Evolutionary conservation across 768 basidiomycete species (phyloP).

Genomic region (Porphyrellus cyaneotinctus): DNA sequence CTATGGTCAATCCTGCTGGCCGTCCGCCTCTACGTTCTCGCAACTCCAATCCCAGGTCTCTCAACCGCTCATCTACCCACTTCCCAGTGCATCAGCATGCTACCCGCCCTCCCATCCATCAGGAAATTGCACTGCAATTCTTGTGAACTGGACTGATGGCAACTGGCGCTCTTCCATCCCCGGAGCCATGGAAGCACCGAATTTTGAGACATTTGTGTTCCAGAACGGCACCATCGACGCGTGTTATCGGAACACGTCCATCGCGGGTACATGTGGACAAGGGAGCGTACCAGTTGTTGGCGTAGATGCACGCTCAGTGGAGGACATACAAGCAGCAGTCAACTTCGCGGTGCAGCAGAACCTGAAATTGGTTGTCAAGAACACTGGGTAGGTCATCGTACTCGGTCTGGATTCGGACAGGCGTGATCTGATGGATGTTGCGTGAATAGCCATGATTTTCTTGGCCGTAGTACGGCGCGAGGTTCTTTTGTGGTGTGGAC

Average conservation of each 20-base stretch:
- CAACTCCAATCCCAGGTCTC: conserved; percentile 17
- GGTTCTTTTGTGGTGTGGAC: conserved; percentile 42
- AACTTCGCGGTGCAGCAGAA: conserved; percentile 20
- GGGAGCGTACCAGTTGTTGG: conserved; percentile 25
- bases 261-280: conserved; percentile 20
- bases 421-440: neutral
- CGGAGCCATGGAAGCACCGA: conserved; percentile 37
- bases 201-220: conserved; percentile 35
- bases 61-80: conserved; percentile 13
- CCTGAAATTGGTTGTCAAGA: conserved; percentile 27
- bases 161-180: conserved; percentile 40
- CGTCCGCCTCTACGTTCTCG: conserved; percentile 9
- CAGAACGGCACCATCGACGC: conserved; percentile 43
- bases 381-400: conserved; percentile 21
- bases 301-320: conserved; percentile 21
- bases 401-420: neutral
- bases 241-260: conserved; percentile 31
- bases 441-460: conserved; percentile 33
- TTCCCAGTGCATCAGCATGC: conserved; percentile 19
- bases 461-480: conserved; percentile 39
- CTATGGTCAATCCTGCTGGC: conserved; percentile 18
- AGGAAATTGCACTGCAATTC: conserved; percentile 36
- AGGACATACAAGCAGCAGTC: conserved; percentile 26
- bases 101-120: conserved; percentile 23
- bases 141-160: conserved; percentile 29